Base-by-base conservation (phyloP, 73 alveolate genomes). In the Blepharisma stoltei region DNA sequence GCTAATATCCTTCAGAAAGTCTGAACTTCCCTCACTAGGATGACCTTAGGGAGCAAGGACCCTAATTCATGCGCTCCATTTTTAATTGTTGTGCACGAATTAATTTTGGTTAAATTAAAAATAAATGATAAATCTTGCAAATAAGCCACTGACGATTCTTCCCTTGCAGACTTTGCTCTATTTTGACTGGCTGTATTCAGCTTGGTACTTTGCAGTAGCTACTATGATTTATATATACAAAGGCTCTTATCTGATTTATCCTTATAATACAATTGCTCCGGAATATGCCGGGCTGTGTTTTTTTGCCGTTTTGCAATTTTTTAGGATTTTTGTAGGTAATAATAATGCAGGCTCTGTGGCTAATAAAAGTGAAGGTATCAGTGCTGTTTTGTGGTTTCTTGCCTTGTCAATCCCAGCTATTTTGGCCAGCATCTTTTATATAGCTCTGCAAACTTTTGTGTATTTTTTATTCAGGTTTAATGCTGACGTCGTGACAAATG, bases 171-270 rank as follows among this genome's bases (percentile, higher is more conserved):
- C 60, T 6, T 43, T 80, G 81, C 68, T 80, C 38, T 80, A 18
- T 50, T 80, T 80, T 41, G 87, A 80, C 43, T 80, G 68, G 54
- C 68, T 67, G 44, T 80, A 21, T 41, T 55, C 87, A 14, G 53
- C 67, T 70, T 50, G 67, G 43, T 80, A 54, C 48, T 27, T 71
- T 46, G 67, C 45, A n/a, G 52, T 71, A 6, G 67, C 82, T 7
- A 7, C 68, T 11, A 43, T 80, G 54, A 18, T 80, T 67, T 46
- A 52, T 32, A 71, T 80, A 9, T 80, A 80, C 54, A 80, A 80
- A 71, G 37, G 65, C 25, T 66, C 55, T 20, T 71, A 66, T 6
- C 55, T 80, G 9, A 71, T 70, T 6, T 80, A 80, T 27, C 87
- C 87, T 7, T 20, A 27, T 11, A 54, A 68, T 27, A 78, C 78